Evolutionary conservation across 2,329 filamentous ascomycete species (phyloP).

Genomic region (Endothia cerciana): DNA sequence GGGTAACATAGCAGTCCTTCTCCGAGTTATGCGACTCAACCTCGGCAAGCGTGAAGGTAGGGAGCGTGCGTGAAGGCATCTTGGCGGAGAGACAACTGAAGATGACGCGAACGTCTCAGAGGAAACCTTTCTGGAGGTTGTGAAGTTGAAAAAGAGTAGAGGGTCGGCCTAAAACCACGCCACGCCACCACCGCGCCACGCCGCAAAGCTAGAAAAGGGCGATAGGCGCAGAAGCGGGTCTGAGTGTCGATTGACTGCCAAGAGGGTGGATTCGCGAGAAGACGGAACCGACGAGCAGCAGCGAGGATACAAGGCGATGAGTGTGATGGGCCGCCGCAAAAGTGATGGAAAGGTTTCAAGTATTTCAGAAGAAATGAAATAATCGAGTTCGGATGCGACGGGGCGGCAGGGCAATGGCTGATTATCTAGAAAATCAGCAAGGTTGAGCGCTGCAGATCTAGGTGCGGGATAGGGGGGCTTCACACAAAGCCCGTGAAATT

Average conservation of each 20-base stretch:
- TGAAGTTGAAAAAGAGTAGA: not conserved
- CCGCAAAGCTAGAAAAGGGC: not conserved
- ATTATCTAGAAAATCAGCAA: constrained; percentile 5
- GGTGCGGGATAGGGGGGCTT: constrained; percentile 1
- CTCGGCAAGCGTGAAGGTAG: constrained; percentile 80
- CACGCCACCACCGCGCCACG: constrained; percentile 18
- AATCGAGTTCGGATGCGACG: not conserved
- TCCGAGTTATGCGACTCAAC: constrained; percentile 78
- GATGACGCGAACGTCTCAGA: constrained; percentile 5
- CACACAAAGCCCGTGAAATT: not conserved
- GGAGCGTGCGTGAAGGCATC: constrained; percentile 83
- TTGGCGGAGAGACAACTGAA: constrained; percentile 24
- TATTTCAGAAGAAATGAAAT: not conserved
- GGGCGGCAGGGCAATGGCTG: not conserved
- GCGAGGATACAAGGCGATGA: not conserved
- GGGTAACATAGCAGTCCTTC: constrained; percentile 90
- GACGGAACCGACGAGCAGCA: not conserved
- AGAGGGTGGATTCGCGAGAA: not conserved
- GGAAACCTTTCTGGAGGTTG: constrained; percentile 7
- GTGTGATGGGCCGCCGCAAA: not conserved
- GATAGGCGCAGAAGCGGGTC: constrained; percentile 19
- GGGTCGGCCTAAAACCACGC: constrained; percentile 16
- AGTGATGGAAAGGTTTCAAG: not conserved
- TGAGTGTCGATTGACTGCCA: not conserved
- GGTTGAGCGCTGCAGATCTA: constrained; percentile 16